Evolutionary conservation across 169 alveolate species (phyloP).

Genomic region (Ichthyophthirius multifiliis): DNA sequence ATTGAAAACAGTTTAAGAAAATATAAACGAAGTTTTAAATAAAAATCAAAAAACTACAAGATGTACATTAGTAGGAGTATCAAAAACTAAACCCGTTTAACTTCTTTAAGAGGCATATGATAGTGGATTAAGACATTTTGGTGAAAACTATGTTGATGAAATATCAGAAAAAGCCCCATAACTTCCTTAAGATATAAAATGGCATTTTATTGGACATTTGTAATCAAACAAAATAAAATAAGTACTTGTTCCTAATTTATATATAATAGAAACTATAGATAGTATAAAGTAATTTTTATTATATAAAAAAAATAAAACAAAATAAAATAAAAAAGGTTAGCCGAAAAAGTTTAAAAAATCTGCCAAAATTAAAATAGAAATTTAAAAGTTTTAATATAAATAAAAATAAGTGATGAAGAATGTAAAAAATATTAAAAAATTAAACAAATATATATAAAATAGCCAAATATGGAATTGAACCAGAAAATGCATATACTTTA

Average conservation of each 20-base stretch:
- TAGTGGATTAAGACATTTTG: slow-evolving; percentile 87
- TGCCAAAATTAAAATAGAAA: slow-evolving; percentile 47
- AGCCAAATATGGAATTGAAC: slow-evolving; percentile 78
- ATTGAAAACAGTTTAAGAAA: neutral
- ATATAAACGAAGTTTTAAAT: neutral
- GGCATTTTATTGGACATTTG: slow-evolving; percentile 95
- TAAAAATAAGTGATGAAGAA: slow-evolving; percentile 87
- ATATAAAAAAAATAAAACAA: too few species aligned
- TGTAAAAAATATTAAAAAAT: slow-evolving; percentile 32
- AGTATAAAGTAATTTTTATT: slow-evolving; percentile 49
- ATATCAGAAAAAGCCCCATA: slow-evolving; percentile 81
- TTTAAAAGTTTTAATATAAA: slow-evolving; percentile 82
- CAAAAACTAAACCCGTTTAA: slow-evolving; percentile 72
- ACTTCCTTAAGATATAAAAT: slow-evolving; percentile 87
- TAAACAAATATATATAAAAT: neutral
- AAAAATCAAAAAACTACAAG: neutral
- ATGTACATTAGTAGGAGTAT: slow-evolving; percentile 61
- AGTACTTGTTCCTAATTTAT: slow-evolving; percentile 79
- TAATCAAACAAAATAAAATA: slow-evolving; percentile 91
- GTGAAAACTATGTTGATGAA: slow-evolving; percentile 93
- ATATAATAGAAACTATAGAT: slow-evolving; percentile 90
- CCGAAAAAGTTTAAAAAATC: slow-evolving; percentile 75
- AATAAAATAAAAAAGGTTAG: slow-evolving; percentile 46
- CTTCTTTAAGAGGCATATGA: slow-evolving; percentile 67
- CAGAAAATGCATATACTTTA: slow-evolving; percentile 58